Conservation (phyloP, 495 filamentous ascomycete genomes). For the Tetracladium marchalianum region DNA sequence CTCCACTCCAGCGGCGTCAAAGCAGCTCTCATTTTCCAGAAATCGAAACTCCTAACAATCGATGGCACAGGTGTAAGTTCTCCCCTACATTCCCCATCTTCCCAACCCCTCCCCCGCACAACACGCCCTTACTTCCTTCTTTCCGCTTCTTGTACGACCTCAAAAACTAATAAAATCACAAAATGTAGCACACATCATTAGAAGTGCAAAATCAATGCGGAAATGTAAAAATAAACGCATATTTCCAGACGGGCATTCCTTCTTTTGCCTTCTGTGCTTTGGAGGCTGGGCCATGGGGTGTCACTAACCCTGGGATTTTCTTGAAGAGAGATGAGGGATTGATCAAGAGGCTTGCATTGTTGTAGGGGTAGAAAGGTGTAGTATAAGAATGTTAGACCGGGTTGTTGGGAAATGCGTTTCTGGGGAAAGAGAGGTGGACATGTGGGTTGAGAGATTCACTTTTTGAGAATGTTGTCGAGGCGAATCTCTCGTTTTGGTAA, state of each 20-base stretch:
- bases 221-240: constrained; percentile 1
- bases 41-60: constrained; percentile 6
- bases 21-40: not conserved
- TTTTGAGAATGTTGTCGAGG: no score
- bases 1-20: not conserved
- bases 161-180: not conserved
- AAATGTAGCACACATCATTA: constrained; percentile 4
- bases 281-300: constrained; percentile 4
- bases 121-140: no score
- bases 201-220: constrained; percentile 4
- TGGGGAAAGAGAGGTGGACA: no score
- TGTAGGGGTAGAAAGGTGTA: no score
- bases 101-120: no score
- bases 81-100: not conserved
- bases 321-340: no score
- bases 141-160: not conserved
- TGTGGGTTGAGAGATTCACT: no score
- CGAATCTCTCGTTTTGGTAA: no score
- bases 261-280: constrained; percentile 7
- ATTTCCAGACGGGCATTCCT: constrained; percentile 6
- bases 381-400: no score
- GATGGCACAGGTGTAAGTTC: constrained; percentile 8
- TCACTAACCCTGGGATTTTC: not conserved
- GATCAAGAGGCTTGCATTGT: no score
- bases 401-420: no score